Evolutionary conservation across 139 green algal genomes (phyloP), one percentile per base, ranked within the genome.

Genomic region (Pleodorina starrii): DNA sequence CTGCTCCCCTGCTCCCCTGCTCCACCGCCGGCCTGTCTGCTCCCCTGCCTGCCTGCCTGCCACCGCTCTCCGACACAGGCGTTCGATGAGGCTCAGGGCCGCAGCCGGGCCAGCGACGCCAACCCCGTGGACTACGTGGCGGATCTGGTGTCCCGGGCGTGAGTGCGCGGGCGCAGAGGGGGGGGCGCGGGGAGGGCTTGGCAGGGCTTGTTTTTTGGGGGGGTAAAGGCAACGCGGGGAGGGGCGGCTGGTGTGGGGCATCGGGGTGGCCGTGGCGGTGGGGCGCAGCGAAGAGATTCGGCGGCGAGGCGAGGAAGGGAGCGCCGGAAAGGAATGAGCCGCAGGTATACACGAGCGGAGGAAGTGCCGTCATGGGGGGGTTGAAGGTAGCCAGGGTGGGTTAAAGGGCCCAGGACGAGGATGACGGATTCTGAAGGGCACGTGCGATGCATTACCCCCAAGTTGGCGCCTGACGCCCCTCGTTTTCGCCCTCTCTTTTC

Each of bases 71-170:
- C 54, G 9, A 5, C 63, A n/a, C 76, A 84, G 76, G 76, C 48
- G 5, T 84, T 84, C n/a, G 76, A 54, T 12, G 78, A 59, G 38
- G 78, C 54, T 21, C 60, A 57, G 14, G 87, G 46, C 32, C 86
- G 84, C 68, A 81, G 63, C 42, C 44, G 57, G 38, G 50, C 48
- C 19, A 25, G 2, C 17, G 78, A 88, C 46, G 63, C 89, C 43
- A 89, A 85, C 48, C 82, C 89, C 7, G 35, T 72, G 2, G 11
- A n/a, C n/a, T 92, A 69, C 57, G 89, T 85, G n/a, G 25, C 85
- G 40, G 77, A 46, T 25, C 76, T 92, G 10, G 68, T 88, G 43
- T 75, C 80, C 2, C 54, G 50, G 11, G 90, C 90, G 42, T 87
- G 63, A 87, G 81, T 86, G 57, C 35, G 35, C 63, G 19, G 63